Percentiles rank a stretch among this genome's conserved stretches.
These are phyloP conservation scores for Mycena floridula DNA, from an alignment of 768 basidiomycete species.

Conservation along the genomic window DNA sequence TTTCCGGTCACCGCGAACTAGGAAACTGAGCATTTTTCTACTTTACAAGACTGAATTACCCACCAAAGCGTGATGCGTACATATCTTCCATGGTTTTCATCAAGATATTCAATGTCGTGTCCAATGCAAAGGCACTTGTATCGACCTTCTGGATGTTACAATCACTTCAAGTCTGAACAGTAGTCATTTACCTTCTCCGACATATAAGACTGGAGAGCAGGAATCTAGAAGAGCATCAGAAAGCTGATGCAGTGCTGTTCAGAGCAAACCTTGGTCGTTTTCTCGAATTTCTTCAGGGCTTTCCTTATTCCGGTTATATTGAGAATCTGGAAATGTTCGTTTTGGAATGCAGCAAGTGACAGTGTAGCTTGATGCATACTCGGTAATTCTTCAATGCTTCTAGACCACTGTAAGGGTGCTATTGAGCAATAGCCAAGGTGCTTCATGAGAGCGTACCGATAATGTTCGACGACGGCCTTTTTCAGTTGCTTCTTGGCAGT, in stretches of 20 bases:
- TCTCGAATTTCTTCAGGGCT: slow-evolving; percentile 82
- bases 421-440: neutral
- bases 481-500: slow-evolving; percentile 82
- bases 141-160: slow-evolving; percentile 46
- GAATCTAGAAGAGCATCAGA: slow-evolving; percentile 49
- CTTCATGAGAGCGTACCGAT: slow-evolving; percentile 53
- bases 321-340: slow-evolving; percentile 45
- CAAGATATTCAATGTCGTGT: slow-evolving; percentile 54
- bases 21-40: neutral
- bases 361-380: slow-evolving; percentile 35
- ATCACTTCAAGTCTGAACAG: neutral
- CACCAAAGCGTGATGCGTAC: slow-evolving; percentile 75
- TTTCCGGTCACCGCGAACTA: slow-evolving; percentile 69
- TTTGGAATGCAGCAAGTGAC: neutral
- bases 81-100: slow-evolving; percentile 71
- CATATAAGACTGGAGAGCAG: slow-evolving; percentile 74
- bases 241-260: too few relatives aligned
- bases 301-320: slow-evolving; percentile 91
- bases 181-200: slow-evolving; percentile 56
- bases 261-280: slow-evolving; percentile 52
- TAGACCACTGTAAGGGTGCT: slow-evolving; percentile 44
- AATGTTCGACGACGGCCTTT: slow-evolving; percentile 78
- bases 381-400: slow-evolving; percentile 88
- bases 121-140: slow-evolving; percentile 59
- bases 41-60: slow-evolving; percentile 15